Base-by-base conservation (phyloP, 1,284 basidiomycete species). In the Pholiota adiposa region DNA sequence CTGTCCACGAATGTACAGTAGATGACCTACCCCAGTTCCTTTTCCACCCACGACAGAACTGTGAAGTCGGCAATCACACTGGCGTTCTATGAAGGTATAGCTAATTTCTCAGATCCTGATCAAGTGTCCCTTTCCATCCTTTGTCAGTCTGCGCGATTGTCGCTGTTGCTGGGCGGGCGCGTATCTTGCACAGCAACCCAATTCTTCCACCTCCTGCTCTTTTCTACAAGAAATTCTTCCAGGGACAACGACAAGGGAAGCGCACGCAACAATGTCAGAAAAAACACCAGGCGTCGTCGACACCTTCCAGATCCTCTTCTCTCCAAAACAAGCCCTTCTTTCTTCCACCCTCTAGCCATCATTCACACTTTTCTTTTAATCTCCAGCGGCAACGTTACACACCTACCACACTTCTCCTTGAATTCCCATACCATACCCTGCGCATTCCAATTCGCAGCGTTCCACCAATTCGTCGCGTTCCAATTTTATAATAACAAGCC, bases 71-170 rank as follows among this genome's bases (percentile, higher is more conserved):
- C 33, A 55, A 55, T 40, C 36, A 43, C 43, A 41, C 27, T 44
- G n/a, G 49, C 19, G 27, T 36, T 23, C 38, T 43, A 43, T 53
- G 36, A 27, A 29, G 14, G n/a, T 43, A 41, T 25, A 31, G 40
- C 12, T 14, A 41, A n/a, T 38, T 18, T 51, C 34, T 41, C 14
- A 38, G 44, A 50, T 34, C 33, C 29, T 54, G 51, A 41, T 56
- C 58, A 40, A 51, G 21, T 46, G 18, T 43, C 31, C 33, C 44
- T 56, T 51, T 31, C n/a, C 54, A 51, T 60, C 23, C 49, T 59
- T 62, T 53, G 61, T 62, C 61, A 62, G 46, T 43, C 38, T 56
- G 61, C 61, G 61, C 44, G 54, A 27, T 54, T 51, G 54, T 57
- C 61, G 61, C 57, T 46, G 34, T 58, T 58, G 51, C 48, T 16